A percentile compares a stretch with the other conserved stretches of the same genome.
Conservation (phyloP, 352 stramenopile species). For the Phytophthora citrophthora region DNA sequence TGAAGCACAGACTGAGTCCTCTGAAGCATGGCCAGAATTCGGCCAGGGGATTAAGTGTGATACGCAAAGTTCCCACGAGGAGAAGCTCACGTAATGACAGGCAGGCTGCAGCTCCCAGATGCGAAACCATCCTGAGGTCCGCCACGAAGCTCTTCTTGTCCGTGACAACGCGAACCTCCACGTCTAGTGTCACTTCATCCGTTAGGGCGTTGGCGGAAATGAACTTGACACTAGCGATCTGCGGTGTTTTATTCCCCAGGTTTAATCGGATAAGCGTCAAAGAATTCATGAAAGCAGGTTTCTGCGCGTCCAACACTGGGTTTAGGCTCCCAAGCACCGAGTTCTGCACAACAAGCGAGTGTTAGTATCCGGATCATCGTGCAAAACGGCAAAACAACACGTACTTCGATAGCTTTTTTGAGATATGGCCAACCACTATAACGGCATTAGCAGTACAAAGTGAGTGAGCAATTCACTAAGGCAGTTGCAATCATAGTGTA, state of each 20-base stretch:
- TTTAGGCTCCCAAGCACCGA: constrained; percentile 69
- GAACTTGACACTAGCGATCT: constrained; percentile 79
- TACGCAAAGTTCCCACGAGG: constrained; percentile 69
- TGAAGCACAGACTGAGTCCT: constrained; percentile 75
- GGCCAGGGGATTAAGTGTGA: constrained; percentile 75
- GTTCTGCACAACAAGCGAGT: constrained; percentile 42
- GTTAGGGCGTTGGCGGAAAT: constrained; percentile 59
- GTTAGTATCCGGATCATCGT: neutral
- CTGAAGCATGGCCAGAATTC: constrained; percentile 79
- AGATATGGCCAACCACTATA: constrained; percentile 73
- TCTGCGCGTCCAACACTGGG: constrained; percentile 62
- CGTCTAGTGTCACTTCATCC: constrained; percentile 74
- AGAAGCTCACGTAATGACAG: constrained; percentile 72
- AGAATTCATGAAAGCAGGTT: constrained; percentile 71
- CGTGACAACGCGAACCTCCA: constrained; percentile 66
- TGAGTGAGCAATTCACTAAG: neutral
- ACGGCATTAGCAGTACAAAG: no score
- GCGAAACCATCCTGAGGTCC: constrained; percentile 72
- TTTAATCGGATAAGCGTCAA: constrained; percentile 66
- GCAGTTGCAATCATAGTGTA: neutral
- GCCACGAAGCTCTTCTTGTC: constrained; percentile 68
- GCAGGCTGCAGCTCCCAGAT: constrained; percentile 60
- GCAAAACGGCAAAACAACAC: neutral
- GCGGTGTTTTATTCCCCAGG: constrained; percentile 57
- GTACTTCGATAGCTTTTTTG: constrained; percentile 76